phyloP scores from a whole-genome alignment of 371 early-diverging fungal species.

The Mortierella sp. region DNA sequence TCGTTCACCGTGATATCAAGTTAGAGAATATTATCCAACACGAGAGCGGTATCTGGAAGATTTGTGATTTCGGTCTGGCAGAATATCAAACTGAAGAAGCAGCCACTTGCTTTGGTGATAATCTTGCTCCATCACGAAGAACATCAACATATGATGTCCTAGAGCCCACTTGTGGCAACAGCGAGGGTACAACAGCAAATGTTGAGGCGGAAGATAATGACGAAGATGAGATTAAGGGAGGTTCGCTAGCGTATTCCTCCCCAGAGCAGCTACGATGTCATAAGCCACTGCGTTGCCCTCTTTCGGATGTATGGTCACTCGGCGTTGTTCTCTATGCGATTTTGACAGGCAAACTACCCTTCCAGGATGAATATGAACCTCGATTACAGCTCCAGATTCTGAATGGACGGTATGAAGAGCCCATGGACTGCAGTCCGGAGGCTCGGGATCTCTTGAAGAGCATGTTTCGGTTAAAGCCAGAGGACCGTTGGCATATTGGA shows the following conservation, averaged over 20 bases:
- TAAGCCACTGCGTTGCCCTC: conserved; percentile 62
- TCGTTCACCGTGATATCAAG: conserved; percentile 95
- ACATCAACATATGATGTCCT: neutral
- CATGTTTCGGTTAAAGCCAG: conserved; percentile 40
- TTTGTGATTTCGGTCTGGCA: conserved; percentile 93
- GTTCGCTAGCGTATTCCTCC: conserved; percentile 83
- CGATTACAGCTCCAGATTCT: conserved; percentile 79
- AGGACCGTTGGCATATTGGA: conserved; percentile 48
- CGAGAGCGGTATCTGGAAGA: conserved; percentile 67
- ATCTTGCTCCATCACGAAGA: conserved; percentile 20
- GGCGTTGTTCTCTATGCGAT: conserved; percentile 85
- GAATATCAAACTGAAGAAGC: conserved; percentile 60
- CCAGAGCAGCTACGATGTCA: conserved; percentile 76
- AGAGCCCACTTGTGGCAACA: neutral
- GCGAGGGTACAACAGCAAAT: neutral
- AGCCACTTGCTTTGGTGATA: conserved; percentile 38
- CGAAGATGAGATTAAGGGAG: conserved; percentile 60
- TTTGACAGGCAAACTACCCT: conserved; percentile 80
- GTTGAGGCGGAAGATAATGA: conserved; percentile 9
- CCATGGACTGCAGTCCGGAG: conserved; percentile 32
- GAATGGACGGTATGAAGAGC: conserved; percentile 64
- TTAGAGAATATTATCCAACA: conserved; percentile 89
- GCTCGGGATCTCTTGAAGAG: conserved; percentile 30
- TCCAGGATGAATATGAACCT: conserved; percentile 80
- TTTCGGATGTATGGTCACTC: conserved; percentile 87